Base-by-base conservation (phyloP, 2,329 filamentous ascomycete genomes). In the Epichloe bromicola region DNA sequence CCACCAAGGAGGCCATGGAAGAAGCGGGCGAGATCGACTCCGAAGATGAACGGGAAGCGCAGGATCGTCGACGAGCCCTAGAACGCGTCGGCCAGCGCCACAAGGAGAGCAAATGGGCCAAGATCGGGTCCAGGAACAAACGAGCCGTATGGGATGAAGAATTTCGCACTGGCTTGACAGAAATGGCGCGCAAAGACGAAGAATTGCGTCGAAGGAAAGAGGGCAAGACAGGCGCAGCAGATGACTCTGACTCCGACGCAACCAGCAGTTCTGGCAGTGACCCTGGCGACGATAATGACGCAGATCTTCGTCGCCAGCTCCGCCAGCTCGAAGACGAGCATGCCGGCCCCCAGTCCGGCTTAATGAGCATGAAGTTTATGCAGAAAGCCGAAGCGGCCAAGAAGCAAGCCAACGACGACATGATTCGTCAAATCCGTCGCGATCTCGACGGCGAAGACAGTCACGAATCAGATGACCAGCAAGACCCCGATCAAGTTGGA, bases 281-380 rank as follows among this genome's bases (percentile, higher is more conserved):
- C 19, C 19, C 30, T 7, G 51, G 49, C 15, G 46, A 34, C 17
- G 68, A 70, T 41, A 30, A 30, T 11, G 75, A 75, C 4, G 72
- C 72, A 17, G 72, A 71, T 11, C 65, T 83, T 41, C 68, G 68
- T 75, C 46, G 71, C 70, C 54, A 70, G 54, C 58, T 73, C 6
- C 69, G 70, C 15, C 67, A 69, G 17, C 67, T 72, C 10, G 69
- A 71, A 36, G 62, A 69, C 8, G 68, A 74, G 14, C 75, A 78
- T 20, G 70, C 69, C n/a, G 71, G 64, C 17, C 78, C 78, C 0
- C 74, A 78, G 58, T 83, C 83, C 14, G 84, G 80, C 59, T 70
- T 98, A 6, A 82, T 87, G 67, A 78, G 79, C 48, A 88, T 98
- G 84, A 87, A 88, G 54, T 98, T 98, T 65, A 97, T 98, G 93